Evolutionary conservation across 2,329 filamentous ascomycete species (phyloP), one percentile per base, ranked within the genome.

Genomic region (Fusarium pseudoanthophilum): DNA sequence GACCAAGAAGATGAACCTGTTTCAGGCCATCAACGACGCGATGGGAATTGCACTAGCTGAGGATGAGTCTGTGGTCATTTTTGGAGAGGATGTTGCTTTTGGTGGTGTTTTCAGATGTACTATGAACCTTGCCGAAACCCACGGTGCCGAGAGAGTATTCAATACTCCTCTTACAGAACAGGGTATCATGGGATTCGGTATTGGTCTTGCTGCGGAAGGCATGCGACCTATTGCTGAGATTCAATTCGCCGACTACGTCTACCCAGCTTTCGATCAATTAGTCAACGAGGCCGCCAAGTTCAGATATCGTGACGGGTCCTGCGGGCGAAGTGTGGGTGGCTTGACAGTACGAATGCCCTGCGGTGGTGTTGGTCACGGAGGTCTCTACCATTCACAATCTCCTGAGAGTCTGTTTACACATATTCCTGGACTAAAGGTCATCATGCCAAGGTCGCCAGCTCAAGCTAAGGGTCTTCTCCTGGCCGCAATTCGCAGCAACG

Each of bases 51-150:
- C 95, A 30, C 87, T 99, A 34, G 90, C 92, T 21, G 90, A 92
- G 40, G 95, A 98, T 77, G 94, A 97, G 73, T 91, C 92, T 24
- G 94, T 97, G 28, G 85, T 98, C 64, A 88, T 99, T 15, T 99
- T 99, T 78, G 96, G 96, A 46, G 96, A 99, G 83, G 96, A 99
- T 80, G 95, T 99, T 13, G 94, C 96, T 20, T 99, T 99, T 73
- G 96, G 96, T 46, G 96, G 96, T 60, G 96, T 99, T 21, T 99
- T 99, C 80, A 90, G 96, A 64, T 98, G 95, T 83, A 95, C 94
- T 37, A 95, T 96, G 91, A 94, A 95, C 77, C 87, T 99, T 21
- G 91, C 94, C 37, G 93, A 95, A 71, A 94, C 94, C 63, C 97
- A 96, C 81, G 96, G 96, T 14, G 88, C 90, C 5, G 93, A 96